Conservation (phyloP, 768 basidiomycete genomes). For the Mycena haematopus region DNA sequence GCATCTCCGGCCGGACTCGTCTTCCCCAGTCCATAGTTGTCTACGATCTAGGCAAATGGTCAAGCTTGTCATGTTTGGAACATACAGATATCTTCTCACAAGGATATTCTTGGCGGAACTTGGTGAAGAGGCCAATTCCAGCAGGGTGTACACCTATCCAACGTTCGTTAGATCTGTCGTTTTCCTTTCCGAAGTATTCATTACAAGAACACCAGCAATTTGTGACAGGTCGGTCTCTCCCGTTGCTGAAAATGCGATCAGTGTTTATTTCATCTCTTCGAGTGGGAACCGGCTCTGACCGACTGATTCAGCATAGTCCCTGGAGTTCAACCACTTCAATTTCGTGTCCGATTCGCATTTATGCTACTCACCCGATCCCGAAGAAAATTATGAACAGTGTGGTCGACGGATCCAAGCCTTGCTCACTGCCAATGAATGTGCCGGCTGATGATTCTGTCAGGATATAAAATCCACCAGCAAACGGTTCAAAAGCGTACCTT, state of each 20-base stretch:
- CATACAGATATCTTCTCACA: conserved; percentile 24
- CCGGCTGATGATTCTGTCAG: conserved; percentile 32
- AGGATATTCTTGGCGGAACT: conserved; percentile 51
- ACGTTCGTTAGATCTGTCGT: neutral
- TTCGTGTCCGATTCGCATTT: neutral
- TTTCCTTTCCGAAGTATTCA: neutral
- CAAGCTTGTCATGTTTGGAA: neutral
- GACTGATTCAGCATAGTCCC: conserved; percentile 23
- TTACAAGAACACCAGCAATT: conserved; percentile 42
- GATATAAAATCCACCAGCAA: neutral
- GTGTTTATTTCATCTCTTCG: neutral
- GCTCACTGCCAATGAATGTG: conserved; percentile 38
- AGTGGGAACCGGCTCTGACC: conserved; percentile 2
- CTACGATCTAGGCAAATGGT: conserved; percentile 30
- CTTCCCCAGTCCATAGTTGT: conserved; percentile 49
- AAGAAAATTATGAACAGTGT: conserved; percentile 52
- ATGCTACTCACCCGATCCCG: conserved; percentile 48
- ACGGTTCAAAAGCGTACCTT: conserved; percentile 35
- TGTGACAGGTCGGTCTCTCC: conserved; percentile 39
- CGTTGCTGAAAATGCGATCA: conserved; percentile 34
- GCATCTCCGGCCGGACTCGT: conserved; percentile 43
- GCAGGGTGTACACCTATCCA: conserved; percentile 35
- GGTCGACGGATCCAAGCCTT: conserved; percentile 44
- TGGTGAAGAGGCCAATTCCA: conserved; percentile 43
- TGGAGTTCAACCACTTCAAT: conserved; percentile 3